Evolutionary conservation across 129 eudicot genomes (phyloP).

Genomic region (Mikania micrantha): DNA sequence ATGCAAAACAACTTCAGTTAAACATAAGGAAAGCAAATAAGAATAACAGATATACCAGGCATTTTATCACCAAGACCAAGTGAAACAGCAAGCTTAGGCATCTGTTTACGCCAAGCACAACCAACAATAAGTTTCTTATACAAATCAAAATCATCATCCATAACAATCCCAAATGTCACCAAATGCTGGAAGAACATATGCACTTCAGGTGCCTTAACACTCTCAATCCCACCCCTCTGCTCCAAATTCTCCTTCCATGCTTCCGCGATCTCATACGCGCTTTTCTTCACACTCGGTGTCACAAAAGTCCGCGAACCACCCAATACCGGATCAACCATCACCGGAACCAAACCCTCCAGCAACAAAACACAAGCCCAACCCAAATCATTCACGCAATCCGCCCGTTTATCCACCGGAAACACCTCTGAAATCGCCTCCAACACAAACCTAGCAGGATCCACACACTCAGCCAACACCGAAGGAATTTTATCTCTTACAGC

Average conservation of each 20-base stretch:
- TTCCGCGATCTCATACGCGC: slow-evolving; percentile 64
- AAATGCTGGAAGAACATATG: slow-evolving; percentile 91
- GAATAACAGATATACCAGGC: slow-evolving; percentile 50
- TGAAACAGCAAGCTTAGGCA: slow-evolving; percentile 89
- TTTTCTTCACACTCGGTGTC: slow-evolving; percentile 65
- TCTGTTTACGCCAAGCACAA: slow-evolving; percentile 94
- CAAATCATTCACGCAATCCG: slow-evolving; percentile 48
- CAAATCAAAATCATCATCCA: slow-evolving; percentile 63
- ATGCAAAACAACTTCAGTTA: too few species aligned
- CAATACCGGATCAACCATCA: slow-evolving; percentile 67
- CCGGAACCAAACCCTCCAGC: slow-evolving; percentile 71
- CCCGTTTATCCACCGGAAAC: slow-evolving; percentile 70
- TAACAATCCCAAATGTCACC: slow-evolving; percentile 84
- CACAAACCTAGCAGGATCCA: slow-evolving; percentile 85
- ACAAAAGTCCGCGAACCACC: slow-evolving; percentile 66
- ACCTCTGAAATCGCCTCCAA: slow-evolving; percentile 78
- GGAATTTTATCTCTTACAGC: slow-evolving; percentile 46
- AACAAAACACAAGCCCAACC: slow-evolving; percentile 93
- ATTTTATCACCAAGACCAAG: slow-evolving; percentile 73
- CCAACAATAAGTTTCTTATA: slow-evolving; percentile 86
- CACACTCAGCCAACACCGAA: slow-evolving; percentile 44
- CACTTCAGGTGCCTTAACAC: slow-evolving; percentile 77
- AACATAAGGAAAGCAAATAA: too few species aligned
- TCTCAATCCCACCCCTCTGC: slow-evolving; percentile 77
- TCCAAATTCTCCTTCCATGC: slow-evolving; percentile 78